A percentile compares a stretch with the other conserved stretches of the same genome.
phyloP scores from a whole-genome alignment of 2,329 filamentous ascomycete species.

The Fusarium kyushuense region DNA sequence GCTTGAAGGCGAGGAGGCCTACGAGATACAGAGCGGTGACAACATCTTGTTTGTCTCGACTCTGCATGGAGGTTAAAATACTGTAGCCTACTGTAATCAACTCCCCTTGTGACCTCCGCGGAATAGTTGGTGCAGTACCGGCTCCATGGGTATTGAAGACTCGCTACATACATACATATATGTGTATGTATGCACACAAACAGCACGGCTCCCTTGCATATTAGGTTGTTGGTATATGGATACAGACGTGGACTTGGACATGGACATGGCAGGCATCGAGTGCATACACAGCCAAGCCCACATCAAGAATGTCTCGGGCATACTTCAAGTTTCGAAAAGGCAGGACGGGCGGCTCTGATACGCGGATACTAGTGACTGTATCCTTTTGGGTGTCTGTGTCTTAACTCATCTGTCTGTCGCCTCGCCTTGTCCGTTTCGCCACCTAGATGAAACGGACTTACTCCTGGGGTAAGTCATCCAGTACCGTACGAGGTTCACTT shows the following conservation, averaged over 20 bases:
- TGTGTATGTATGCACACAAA: conserved; percentile 13
- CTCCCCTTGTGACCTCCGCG: conserved; percentile 15
- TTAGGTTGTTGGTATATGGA: conserved; percentile 27
- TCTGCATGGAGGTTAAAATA: conserved; percentile 83
- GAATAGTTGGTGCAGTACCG: conserved; percentile 24
- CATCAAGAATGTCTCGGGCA: conserved; percentile 36
- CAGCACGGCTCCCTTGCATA: conserved; percentile 40
- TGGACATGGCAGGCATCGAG: conserved; percentile 29
- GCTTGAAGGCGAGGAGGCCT: conserved; percentile 92
- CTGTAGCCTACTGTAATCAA: conserved; percentile 14
- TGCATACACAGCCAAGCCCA: conserved; percentile 30
- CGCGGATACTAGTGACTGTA: conserved; percentile 23
- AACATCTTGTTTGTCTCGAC: conserved; percentile 97
- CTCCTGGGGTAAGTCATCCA: conserved; percentile 9
- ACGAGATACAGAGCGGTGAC: conserved; percentile 84
- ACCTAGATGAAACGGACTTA: conserved; percentile 41
- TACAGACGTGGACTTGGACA: background rate
- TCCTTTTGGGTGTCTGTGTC: conserved; percentile 15
- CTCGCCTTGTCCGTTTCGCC: conserved; percentile 29
- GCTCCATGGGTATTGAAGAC: conserved; percentile 33
- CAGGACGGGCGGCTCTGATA: conserved; percentile 12
- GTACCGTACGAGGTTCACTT: conserved; percentile 7
- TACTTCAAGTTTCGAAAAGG: conserved; percentile 24
- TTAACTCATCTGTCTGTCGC: conserved; percentile 21
- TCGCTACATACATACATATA: conserved; percentile 26